Evolutionary conservation across 2,329 filamentous ascomycete genomes (phyloP).

Genomic region (Fusarium cicatricum): DNA sequence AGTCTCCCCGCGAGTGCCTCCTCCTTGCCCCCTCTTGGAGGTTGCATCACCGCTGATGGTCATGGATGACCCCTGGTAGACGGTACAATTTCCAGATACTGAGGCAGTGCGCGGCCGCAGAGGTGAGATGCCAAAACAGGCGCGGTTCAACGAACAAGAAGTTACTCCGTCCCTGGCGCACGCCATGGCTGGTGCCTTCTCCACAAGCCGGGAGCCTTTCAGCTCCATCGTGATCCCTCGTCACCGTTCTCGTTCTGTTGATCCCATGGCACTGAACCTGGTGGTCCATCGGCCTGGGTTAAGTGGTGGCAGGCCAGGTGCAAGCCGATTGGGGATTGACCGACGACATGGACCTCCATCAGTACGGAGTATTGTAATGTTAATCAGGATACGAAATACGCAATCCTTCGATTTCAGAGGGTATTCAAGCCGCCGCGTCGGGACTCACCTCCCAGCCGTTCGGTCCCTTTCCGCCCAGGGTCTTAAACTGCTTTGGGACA

Average conservation of each 20-base stretch:
- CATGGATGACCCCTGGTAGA: slow-evolving; percentile 32
- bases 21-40: slow-evolving; percentile 18
- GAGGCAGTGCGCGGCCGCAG: slow-evolving; percentile 22
- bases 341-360: slow-evolving; percentile 6
- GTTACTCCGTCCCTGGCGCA: slow-evolving; percentile 15
- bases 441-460: slow-evolving; percentile 19
- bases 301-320: slow-evolving; percentile 6
- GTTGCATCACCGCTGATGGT: slow-evolving; percentile 33
- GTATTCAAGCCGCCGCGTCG: slow-evolving; percentile 8
- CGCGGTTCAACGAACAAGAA: slow-evolving; percentile 22
- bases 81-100: slow-evolving; percentile 23
- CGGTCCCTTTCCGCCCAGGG: slow-evolving; percentile 29
- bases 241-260: slow-evolving; percentile 9
- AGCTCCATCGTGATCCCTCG: slow-evolving; percentile 14
- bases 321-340: slow-evolving; percentile 11
- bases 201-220: slow-evolving; percentile 14
- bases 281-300: slow-evolving; percentile 9
- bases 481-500: slow-evolving; percentile 35
- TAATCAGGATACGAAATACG: not conserved
- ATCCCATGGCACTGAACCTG: slow-evolving; percentile 12
- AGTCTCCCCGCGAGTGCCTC: not conserved
- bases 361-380: slow-evolving; percentile 3
- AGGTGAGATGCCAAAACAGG: slow-evolving; percentile 27
- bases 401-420: slow-evolving; percentile 1
- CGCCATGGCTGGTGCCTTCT: slow-evolving; percentile 16